Evolutionary conservation across 2,329 filamentous ascomycete genomes (phyloP).

Genomic region (Geosmithia flava): DNA sequence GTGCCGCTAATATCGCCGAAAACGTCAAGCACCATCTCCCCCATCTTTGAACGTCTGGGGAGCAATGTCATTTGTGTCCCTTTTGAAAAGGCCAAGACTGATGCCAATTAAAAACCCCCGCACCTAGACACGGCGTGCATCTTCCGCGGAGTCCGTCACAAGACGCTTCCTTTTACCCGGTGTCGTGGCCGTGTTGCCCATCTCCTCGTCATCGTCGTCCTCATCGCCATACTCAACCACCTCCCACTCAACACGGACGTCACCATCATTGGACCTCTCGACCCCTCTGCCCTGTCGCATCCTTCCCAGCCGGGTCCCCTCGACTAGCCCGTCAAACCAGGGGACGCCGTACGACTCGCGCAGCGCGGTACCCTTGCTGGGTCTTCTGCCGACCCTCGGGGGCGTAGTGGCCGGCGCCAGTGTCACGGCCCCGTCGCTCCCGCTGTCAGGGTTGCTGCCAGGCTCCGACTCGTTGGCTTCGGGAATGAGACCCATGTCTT

Average conservation of each 20-base stretch:
- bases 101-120: too few relatives aligned
- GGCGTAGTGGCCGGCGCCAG: too few relatives aligned
- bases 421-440: too few relatives aligned
- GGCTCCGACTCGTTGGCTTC: slow-evolving; percentile 14
- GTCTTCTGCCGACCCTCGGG: slow-evolving; percentile 3
- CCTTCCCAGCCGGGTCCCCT: slow-evolving; percentile 60
- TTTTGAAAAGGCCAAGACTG: too few relatives aligned
- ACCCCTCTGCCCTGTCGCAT: slow-evolving; percentile 49
- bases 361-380: slow-evolving; percentile 16
- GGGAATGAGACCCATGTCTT: slow-evolving; percentile 63
- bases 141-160: slow-evolving; percentile 1
- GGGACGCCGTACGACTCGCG: slow-evolving; percentile 59
- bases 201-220: slow-evolving; percentile 16
- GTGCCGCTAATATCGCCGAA: too few relatives aligned
- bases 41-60: too few relatives aligned
- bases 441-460: slow-evolving; percentile 8
- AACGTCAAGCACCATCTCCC: too few relatives aligned
- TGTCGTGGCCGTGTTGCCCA: slow-evolving; percentile 20
- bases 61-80: too few relatives aligned
- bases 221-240: slow-evolving; percentile 54
- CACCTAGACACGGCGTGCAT: not conserved
- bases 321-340: slow-evolving; percentile 76
- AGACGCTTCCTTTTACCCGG: slow-evolving; percentile 41
- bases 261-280: slow-evolving; percentile 44
- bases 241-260: slow-evolving; percentile 67